Conservation (phyloP, 1,284 basidiomycete species). For the Abortiporus biennis region DNA sequence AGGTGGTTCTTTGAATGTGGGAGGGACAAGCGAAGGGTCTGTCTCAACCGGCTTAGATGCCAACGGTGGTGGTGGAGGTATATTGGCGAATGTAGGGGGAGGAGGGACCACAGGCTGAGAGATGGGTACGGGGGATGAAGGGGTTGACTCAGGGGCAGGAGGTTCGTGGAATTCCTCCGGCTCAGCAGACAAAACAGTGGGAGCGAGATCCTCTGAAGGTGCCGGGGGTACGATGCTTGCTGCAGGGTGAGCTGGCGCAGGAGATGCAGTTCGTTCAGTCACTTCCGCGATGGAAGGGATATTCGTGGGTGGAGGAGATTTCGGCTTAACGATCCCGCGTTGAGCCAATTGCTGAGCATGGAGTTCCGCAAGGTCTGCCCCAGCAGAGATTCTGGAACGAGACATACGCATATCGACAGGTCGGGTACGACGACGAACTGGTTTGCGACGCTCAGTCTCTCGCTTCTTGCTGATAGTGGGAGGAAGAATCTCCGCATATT, state of each 20-base stretch:
- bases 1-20: constrained; percentile 33
- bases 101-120: constrained; percentile 11
- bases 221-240: constrained; percentile 5
- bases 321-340: constrained; percentile 20
- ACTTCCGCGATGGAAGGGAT: constrained; percentile 7
- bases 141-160: constrained; percentile 8
- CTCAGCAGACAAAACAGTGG: constrained; percentile 10
- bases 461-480: constrained; percentile 78
- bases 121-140: constrained; percentile 2
- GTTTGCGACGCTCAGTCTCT: constrained; percentile 78
- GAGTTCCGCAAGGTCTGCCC: constrained; percentile 43
- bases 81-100: constrained; percentile 13
- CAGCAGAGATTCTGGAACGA: constrained; percentile 41
- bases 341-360: constrained; percentile 44
- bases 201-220: constrained; percentile 4
- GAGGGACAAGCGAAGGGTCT: constrained; percentile 20
- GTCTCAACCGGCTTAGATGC: constrained; percentile 14
- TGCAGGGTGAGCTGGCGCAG: constrained; percentile 7
- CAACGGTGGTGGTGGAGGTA: constrained; percentile 32
- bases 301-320: constrained; percentile 19
- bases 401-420: constrained; percentile 86
- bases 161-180: constrained; percentile 8
- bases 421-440: constrained; percentile 81
- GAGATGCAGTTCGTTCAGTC: too few species aligned
- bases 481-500: constrained; percentile 76